Base-by-base conservation (phyloP, 306 rosid genomes). In the Trichosanthes cucumerina region DNA sequence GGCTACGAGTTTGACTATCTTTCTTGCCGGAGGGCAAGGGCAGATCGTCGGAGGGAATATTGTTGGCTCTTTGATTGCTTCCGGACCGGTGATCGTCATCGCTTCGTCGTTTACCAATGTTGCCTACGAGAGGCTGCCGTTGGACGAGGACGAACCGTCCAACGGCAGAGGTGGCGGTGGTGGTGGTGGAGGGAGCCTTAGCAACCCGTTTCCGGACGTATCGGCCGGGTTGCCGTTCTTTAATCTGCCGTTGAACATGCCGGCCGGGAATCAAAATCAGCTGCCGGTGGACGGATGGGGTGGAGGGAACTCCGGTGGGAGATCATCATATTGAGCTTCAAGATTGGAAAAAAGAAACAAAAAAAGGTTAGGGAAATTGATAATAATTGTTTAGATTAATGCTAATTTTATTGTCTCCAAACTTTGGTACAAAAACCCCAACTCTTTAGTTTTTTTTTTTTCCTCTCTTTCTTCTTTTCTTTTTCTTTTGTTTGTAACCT, bases 1-100 rank as follows among this genome's bases (percentile, higher is more conserved):
- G 0, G 97, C 97, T 0, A 94, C 98, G 0, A 94, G 95, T 80
- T 78, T 94, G 38, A 88, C 90, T 3, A 79, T 94, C 18, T 92
- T 92, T 11, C 86, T 94, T 23, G 90, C 91, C n/a, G 97, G 96
- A 0, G 98, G 98, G 0, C 95, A 92, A 52, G 98, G 98, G 1
- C 98, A 94, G 23, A 96, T 94, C 0, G 87, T 94, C 3, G 98
- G 98, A 50, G 98, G 98, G 0, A 94, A 92, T 80, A 93, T 94
- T 50, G 93, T 91, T 24, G 98, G 98, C 7, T 85, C 97, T 64
- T 80, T 94, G 79, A 80, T 92, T 44, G 98, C 98, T 1, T 84
- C 95, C 0, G 98, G 98, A 0, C 97, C 98, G 0, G 90, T 94
- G 10, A 94, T 91, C 44, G 93, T 94, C 8, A 92, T 94, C 39